These are phyloP conservation scores for Penicillium macrosclerotiorum DNA, from an alignment of 495 filamentous ascomycete genomes.

Conservation along the genomic window DNA sequence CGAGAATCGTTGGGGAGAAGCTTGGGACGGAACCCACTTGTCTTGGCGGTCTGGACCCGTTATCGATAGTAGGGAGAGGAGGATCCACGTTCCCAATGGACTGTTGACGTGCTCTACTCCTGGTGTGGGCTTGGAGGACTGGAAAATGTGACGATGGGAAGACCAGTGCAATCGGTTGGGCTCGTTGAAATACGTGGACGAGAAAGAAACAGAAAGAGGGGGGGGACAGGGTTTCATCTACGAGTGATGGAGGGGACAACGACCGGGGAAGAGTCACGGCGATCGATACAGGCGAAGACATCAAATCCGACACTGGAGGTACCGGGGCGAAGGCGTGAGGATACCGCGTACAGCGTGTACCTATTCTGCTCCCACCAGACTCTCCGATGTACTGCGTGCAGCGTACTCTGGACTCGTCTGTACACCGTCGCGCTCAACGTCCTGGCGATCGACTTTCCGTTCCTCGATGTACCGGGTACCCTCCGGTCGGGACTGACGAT, in stretches of 20 bases:
- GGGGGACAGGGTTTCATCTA: neutral
- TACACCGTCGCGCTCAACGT: neutral
- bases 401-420: neutral
- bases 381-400: neutral
- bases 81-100: conserved; percentile 14
- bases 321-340: neutral
- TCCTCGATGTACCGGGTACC: conserved; percentile 1
- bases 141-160: too few relatives aligned
- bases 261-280: too few relatives aligned
- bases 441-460: neutral
- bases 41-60: conserved; percentile 29
- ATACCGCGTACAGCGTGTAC: neutral
- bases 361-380: neutral
- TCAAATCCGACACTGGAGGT: neutral
- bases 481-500: too few relatives aligned
- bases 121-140: neutral
- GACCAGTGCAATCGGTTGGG: neutral
- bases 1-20: conserved; percentile 33
- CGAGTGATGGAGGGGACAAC: too few relatives aligned
- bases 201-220: neutral
- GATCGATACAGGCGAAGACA: too few relatives aligned
- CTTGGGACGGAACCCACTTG: conserved; percentile 26
- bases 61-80: conserved; percentile 23
- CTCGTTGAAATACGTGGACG: too few relatives aligned
- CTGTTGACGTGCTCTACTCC: conserved; percentile 16